phyloP scores from a whole-genome alignment of 2,329 filamentous ascomycete species.

The Curvularia sp. region DNA sequence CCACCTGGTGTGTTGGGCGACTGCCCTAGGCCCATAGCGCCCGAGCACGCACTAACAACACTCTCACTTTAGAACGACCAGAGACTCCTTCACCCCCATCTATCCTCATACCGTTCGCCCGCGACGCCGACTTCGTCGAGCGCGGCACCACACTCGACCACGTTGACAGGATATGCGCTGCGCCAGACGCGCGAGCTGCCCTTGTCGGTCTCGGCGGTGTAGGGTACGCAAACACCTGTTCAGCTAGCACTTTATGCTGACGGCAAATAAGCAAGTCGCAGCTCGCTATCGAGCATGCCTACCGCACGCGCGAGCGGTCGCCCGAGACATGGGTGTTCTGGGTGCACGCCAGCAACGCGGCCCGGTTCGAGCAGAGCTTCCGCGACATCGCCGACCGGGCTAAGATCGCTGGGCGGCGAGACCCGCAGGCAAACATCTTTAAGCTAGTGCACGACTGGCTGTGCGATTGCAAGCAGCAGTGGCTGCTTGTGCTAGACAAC shows the following conservation, averaged over 20 bases:
- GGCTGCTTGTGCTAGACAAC: too few species aligned
- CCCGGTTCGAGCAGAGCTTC: conserved; percentile 26
- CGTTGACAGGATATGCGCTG: too few species aligned
- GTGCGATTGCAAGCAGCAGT: too few species aligned
- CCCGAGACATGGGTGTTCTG: conserved; percentile 14
- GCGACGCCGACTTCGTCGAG: conserved; percentile 39
- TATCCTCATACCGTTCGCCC: conserved; percentile 36
- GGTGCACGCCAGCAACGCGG: too few species aligned
- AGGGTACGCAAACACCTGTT: too few species aligned
- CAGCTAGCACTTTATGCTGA: too few species aligned
- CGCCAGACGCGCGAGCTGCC: too few species aligned
- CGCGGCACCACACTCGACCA: too few species aligned
- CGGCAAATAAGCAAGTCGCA: too few species aligned
- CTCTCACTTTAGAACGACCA: conserved; percentile 6
- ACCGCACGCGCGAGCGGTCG: conserved; percentile 42
- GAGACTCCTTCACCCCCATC: conserved; percentile 33
- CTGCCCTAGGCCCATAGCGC: background rate
- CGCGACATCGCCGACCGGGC: too few species aligned
- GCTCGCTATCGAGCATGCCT: conserved; percentile 30
- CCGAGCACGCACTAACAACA: background rate
- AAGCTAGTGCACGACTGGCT: conserved; percentile 4
- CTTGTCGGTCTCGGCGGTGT: too few species aligned
- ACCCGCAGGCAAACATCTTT: background rate
- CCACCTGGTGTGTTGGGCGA: conserved; percentile 21
- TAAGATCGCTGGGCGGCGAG: background rate